phyloP scores from a whole-genome alignment of 2,329 filamentous ascomycete species.

The Aspergillus pseudoglaucus region DNA sequence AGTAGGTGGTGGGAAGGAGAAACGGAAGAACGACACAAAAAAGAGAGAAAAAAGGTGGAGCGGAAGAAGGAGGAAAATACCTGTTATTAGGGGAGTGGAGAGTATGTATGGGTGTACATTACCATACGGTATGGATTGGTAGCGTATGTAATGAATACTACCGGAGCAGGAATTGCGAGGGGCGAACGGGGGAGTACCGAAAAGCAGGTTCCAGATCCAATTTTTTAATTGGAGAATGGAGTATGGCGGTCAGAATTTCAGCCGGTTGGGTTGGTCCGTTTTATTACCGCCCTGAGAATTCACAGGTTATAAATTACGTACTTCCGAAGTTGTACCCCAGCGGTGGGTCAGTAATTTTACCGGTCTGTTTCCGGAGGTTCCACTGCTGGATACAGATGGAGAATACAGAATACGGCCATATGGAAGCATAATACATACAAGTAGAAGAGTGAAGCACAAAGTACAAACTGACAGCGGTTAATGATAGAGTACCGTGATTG shows the following conservation, averaged over 20 bases:
- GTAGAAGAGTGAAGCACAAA: not conserved
- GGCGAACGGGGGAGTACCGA: constrained; percentile 16
- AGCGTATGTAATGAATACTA: not conserved
- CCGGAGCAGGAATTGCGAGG: constrained; percentile 13
- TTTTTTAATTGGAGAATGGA: constrained; percentile 1
- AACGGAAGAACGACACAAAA: constrained; percentile 17
- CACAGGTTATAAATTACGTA: constrained; percentile 5
- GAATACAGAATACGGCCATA: no score
- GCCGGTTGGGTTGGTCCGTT: not conserved
- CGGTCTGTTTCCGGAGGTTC: constrained; percentile 20
- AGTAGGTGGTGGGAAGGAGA: constrained; percentile 16
- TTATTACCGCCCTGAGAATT: no score
- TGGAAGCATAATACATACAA: not conserved
- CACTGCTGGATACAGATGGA: no score
- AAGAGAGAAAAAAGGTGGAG: constrained; percentile 13
- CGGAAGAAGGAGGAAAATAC: constrained; percentile 14
- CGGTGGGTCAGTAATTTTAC: constrained; percentile 21
- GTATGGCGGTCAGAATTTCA: constrained; percentile 18
- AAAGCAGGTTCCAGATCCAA: constrained; percentile 14
- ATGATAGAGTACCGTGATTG: not conserved
- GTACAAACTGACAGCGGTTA: not conserved
- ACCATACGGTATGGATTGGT: constrained; percentile 7
- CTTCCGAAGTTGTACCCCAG: constrained; percentile 20
- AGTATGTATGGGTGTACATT: constrained; percentile 7
- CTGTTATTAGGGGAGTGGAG: constrained; percentile 11